Base-by-base conservation (phyloP, 345 rosid genomes). In the Populus ilicifolia region DNA sequence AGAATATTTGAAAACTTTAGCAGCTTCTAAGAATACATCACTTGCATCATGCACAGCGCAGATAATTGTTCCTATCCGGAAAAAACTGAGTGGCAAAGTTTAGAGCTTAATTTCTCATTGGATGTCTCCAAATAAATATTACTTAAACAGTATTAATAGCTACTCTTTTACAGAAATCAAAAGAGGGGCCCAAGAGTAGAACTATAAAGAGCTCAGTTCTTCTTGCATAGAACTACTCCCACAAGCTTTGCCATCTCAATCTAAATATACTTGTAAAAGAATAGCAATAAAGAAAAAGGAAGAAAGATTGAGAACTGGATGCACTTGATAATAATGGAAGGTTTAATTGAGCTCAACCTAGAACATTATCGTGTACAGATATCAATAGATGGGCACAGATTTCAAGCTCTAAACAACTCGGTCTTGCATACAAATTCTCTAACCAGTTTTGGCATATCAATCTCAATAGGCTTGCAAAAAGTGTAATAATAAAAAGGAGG, bases 31-130 rank as follows among this genome's bases (percentile, higher is more conserved):
- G 80, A 96, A 91, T 30, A 92, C 90, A 50, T 94, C 98, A 81
- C 98, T 94, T 43, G 88, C 97, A 86, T 96, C 98, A 74, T 94
- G 99, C 75, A 96, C 87, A 66, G 99, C 97, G 72, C 92, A 87
- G 82, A 91, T 81, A 69, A 96, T 86, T 39, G 95, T 79, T 61
- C 98, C 99, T 77, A 94, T 89, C 63, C 86, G 92, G 83, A 92
- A 92, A 85, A 94, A 92, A 52, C 98, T 94, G 88, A 61, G 75
- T 17, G 35, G n/a, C 27, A 30, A 36, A 62, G 29, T 50, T 30
- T 25, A 44, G 35, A 52, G 61, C 69, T 59, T 35, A 67, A 27
- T 50, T 9, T n/a, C 41, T 21, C 48, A 43, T 8, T 25, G 8
- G 25, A 59, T 6, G 48, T 20, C 25, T 67, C 39, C 21, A 54